Evolutionary conservation across 2,329 filamentous ascomycete genomes (phyloP).

Genomic region (Colletotrichum filicis): DNA sequence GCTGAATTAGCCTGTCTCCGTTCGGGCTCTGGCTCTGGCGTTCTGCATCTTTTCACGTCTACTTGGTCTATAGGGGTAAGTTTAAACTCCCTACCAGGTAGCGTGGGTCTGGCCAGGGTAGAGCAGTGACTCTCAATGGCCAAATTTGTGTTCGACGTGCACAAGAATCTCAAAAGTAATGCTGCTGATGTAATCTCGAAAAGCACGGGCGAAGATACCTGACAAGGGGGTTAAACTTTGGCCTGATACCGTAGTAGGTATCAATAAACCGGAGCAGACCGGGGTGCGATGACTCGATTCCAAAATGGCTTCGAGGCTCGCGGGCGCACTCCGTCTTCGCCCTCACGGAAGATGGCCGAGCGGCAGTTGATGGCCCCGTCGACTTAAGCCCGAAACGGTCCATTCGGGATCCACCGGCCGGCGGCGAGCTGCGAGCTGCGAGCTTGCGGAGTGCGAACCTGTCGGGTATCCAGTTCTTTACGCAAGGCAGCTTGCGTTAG

Average conservation of each 20-base stretch:
- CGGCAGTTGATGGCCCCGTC: constrained; percentile 22
- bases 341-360: constrained; percentile 34
- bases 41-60: background rate
- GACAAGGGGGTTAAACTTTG: too few relatives aligned
- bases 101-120: too few relatives aligned
- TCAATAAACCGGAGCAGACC: background rate
- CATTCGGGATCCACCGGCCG: constrained; percentile 8
- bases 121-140: too few relatives aligned
- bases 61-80: too few relatives aligned
- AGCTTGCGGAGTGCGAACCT: background rate
- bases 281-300: constrained; percentile 30
- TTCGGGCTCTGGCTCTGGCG: background rate
- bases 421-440: constrained; percentile 24
- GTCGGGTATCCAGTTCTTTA: background rate
- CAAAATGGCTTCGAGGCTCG: background rate
- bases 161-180: too few relatives aligned
- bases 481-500: background rate
- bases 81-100: too few relatives aligned
- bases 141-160: too few relatives aligned
- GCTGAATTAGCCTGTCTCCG: background rate
- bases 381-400: constrained; percentile 14
- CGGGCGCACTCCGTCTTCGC: constrained; percentile 6
- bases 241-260: too few relatives aligned
- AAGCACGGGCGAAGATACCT: too few relatives aligned
- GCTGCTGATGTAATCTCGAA: too few relatives aligned